A percentile compares a stretch with the other conserved stretches of the same genome.
These are phyloP conservation scores for Dactylellina haptotyla DNA, from an alignment of 2,329 filamentous ascomycete species.

Conservation along the genomic window DNA sequence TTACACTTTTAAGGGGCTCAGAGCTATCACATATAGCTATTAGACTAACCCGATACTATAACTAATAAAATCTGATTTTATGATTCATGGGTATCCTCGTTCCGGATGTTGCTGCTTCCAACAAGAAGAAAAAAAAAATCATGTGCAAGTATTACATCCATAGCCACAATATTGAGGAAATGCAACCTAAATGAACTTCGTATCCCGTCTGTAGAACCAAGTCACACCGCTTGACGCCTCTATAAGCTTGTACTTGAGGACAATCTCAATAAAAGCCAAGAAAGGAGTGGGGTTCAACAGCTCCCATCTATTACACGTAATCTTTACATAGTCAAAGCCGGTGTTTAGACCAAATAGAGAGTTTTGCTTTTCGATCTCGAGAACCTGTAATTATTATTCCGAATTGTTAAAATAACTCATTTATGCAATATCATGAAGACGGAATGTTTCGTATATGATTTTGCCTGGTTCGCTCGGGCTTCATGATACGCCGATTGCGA, in stretches of 20 bases:
- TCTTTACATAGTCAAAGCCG: conserved; percentile 50
- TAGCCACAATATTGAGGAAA: no score
- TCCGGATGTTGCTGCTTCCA: no score
- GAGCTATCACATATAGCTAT: no score
- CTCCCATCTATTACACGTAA: conserved; percentile 50
- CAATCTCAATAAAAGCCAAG: conserved; percentile 48
- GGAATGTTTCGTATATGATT: not conserved
- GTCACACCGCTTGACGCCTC: conserved; percentile 44
- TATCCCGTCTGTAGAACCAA: conserved; percentile 49
- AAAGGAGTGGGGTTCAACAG: conserved; percentile 50
- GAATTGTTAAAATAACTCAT: conserved; percentile 20
- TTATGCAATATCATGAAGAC: not conserved
- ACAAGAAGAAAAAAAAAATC: no score
- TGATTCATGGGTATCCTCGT: no score
- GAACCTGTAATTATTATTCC: conserved; percentile 20
- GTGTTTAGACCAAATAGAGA: conserved; percentile 44
- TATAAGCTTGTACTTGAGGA: conserved; percentile 45
- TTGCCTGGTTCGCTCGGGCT: not conserved
- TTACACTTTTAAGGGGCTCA: no score
- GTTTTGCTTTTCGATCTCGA: conserved; percentile 48
- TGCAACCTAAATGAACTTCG: conserved; percentile 15
- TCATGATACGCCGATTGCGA: conserved; percentile 2
- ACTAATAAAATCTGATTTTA: no score
- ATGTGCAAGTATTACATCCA: no score
- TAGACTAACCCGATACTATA: no score